Percentiles rank a stretch among this genome's conserved stretches.
Evolutionary conservation across 305 asterid genomes (phyloP).

Genomic region (Andrographis paniculata): DNA sequence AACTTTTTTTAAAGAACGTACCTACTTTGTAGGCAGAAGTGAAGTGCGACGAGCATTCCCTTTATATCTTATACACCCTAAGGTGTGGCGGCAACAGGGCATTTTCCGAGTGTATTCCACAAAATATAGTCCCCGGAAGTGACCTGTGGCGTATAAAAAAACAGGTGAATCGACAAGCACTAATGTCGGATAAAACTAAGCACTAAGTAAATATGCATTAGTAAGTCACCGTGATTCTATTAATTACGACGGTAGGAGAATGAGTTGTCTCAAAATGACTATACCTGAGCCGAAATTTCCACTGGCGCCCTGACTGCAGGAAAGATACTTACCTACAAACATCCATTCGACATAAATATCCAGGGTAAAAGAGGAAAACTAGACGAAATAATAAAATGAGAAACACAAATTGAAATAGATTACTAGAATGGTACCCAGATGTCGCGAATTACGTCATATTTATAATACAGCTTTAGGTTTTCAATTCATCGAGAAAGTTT

Average conservation of each 20-base stretch:
- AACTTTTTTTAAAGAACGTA: slow-evolving; percentile 5
- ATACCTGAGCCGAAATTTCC: slow-evolving; percentile 85
- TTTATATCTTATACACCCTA: slow-evolving; percentile 27
- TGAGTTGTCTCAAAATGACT: slow-evolving; percentile 8
- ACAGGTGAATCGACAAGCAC: not conserved
- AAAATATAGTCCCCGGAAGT: slow-evolving; percentile 86
- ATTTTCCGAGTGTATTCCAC: slow-evolving; percentile 93
- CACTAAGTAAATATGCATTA: not conserved
- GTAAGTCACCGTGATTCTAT: not conserved
- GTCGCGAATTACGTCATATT: too few relatives aligned
- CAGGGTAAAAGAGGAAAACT: slow-evolving; percentile 1
- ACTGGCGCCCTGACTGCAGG: slow-evolving; percentile 89
- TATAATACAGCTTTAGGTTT: too few relatives aligned
- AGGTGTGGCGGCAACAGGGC: slow-evolving; percentile 80
- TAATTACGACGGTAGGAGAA: not conserved
- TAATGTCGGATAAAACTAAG: slow-evolving; percentile 1
- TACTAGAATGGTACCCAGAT: too few relatives aligned
- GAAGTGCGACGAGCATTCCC: slow-evolving; percentile 8
- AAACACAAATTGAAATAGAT: slow-evolving; percentile 1
- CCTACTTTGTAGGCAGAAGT: slow-evolving; percentile 5
- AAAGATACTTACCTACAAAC: slow-evolving; percentile 71
- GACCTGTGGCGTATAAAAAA: slow-evolving; percentile 36
- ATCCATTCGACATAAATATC: slow-evolving; percentile 16
- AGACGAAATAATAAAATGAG: not conserved
- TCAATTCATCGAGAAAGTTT: too few relatives aligned